Evolutionary conservation across 441 rosid genomes (phyloP), one percentile per base, ranked within the genome.

Genomic region (Eutrema salsugineum): DNA sequence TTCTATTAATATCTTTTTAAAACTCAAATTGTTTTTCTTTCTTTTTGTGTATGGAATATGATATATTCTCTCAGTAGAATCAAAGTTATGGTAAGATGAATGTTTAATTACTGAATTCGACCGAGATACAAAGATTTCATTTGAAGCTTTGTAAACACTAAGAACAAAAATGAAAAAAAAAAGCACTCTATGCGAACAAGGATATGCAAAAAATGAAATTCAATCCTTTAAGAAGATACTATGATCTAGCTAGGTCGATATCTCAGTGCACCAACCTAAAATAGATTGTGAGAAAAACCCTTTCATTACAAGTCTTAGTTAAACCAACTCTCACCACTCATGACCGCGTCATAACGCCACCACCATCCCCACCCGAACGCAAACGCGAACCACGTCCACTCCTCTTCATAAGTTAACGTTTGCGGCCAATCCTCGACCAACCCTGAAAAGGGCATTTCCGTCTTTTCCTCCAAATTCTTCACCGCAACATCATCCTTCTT

Each of bases 361-460:
- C 73, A 70, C 49, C 66, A 58, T 48, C 5, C 73, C 73, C 73
- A 70, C 15, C 73, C 73, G 2, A 47, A 59, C 40, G 20, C 59
- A 70, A 70, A 70, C 51, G 42, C 74, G 24, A 24, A 36, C 74
- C 74, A 70, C 0, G 40, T 58, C 73, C 73, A 70, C 5, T 70
- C 66, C 46, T 70, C 73, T 27, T 70, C 66, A 48, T 70, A 70
- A 11, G 50, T 70, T 38, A 57, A 46, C 6, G 8, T 35, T 1
- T 47, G 2, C 33, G 58, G 40, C 58, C 58, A 59, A n/a, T 47
- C 66, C 39, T 70, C 73, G 14, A 58, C 22, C 8, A 30, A 47
- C 0, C 38, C n/a, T 11, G 16, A 8, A 38, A 16, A 7, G 15
- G 19, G 11, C 47, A n/a, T 35, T 57, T 33, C 8, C 27, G 3